Percentiles rank a stretch among this genome's conserved stretches.
Evolutionary conservation across 2,329 filamentous ascomycete genomes (phyloP).

Genomic region (Fusarium sp.): DNA sequence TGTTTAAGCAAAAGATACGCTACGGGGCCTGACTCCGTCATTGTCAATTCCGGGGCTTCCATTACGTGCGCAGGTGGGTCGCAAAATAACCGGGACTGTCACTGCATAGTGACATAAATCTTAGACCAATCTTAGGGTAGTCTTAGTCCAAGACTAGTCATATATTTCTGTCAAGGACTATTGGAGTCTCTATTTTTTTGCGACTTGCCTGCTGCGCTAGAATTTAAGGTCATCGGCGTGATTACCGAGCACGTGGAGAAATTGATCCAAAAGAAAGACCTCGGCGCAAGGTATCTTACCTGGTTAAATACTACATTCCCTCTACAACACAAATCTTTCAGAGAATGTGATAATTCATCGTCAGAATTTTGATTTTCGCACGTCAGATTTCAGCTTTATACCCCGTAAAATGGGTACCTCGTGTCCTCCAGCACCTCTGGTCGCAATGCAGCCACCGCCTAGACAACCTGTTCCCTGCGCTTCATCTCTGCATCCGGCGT

Average conservation of each 20-base stretch:
- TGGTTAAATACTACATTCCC: slow-evolving; percentile 7
- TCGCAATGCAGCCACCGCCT: slow-evolving; percentile 30
- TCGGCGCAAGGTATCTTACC: slow-evolving; percentile 26
- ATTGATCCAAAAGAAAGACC: slow-evolving; percentile 25
- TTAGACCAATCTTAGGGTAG: too few relatives aligned
- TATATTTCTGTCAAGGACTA: too few relatives aligned
- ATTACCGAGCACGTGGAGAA: slow-evolving; percentile 44
- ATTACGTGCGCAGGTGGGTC: neutral
- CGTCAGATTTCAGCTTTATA: neutral
- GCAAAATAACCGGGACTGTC: too few relatives aligned
- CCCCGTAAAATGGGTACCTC: slow-evolving; percentile 32
- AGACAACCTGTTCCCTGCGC: slow-evolving; percentile 51
- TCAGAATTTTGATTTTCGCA: neutral
- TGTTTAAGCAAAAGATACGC: neutral
- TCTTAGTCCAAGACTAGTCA: too few relatives aligned
- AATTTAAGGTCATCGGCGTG: slow-evolving; percentile 26
- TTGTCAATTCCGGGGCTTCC: slow-evolving; percentile 17
- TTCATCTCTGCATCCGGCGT: slow-evolving; percentile 79
- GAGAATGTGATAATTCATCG: slow-evolving; percentile 32
- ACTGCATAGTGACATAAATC: too few relatives aligned
- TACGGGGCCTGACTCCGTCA: slow-evolving; percentile 19
- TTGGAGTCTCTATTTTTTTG: too few relatives aligned
- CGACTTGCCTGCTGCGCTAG: neutral
- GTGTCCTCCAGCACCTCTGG: slow-evolving; percentile 25
- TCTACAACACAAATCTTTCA: slow-evolving; percentile 5